Base-by-base conservation (phyloP, 345 rosid genomes). In the Xanthoceras sorbifolium region DNA sequence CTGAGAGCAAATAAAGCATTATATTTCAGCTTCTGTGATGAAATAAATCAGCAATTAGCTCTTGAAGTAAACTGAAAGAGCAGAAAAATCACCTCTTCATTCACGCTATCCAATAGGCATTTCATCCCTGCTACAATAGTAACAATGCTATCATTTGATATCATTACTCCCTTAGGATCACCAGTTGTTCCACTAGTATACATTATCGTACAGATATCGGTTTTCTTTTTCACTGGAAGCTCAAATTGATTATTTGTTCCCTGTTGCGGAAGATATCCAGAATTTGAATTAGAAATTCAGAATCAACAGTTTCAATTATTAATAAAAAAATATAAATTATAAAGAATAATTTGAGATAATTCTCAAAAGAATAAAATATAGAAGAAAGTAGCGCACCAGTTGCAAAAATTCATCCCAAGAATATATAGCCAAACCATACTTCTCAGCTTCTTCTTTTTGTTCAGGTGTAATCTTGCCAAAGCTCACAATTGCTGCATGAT, bases 121-220 rank as follows among this genome's bases (percentile, higher is more conserved):
- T 82, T 89, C 32, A 89, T 94, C 48, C 99, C 99, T 68, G 92
- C 94, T 71, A 94, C 82, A 40, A 92, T 75, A 83, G 89, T 80
- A 76, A 94, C 86, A 77, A 97, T 92, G 87, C 91, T 91, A 3
- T 90, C 90, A 86, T 97, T 97, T 83, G 99, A 90, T 74, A 97
- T 87, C 91, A 97, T 40, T 6, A 94, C 99, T 82, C 99, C 99
- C 80, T 92, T 97, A 22, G 99, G 99, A 84, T 97, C 97, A 82
- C 97, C 98, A 82, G 99, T 94, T 77, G 99, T 97, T 77, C 99
- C 99, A 71, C 99, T 97, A 55, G 99, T 97, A 78, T 97, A 97
- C 99, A 94, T 97, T 69, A 94, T 91, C 20, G 98, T 97, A 82
- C 97, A 94, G 52, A 97, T 86, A 72, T 97, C 99, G 40, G 78